Evolutionary conservation across 768 basidiomycete species (phyloP).

Genomic region (Suillus decipiens): DNA sequence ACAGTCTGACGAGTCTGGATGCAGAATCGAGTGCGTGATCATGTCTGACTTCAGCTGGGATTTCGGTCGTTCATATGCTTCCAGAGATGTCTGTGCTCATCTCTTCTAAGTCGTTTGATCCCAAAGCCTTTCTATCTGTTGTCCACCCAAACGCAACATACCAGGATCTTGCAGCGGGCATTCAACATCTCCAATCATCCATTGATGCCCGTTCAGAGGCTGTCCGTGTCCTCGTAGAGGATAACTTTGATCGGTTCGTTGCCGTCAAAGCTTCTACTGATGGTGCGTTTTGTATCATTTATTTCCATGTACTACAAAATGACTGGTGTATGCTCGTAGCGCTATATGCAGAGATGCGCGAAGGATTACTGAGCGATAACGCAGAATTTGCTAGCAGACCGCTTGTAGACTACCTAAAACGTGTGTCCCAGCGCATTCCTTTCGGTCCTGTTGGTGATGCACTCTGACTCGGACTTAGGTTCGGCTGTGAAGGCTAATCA

Average conservation of each 20-base stretch:
- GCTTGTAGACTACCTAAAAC: slow-evolving; percentile 81
- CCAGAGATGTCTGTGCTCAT: slow-evolving; percentile 81
- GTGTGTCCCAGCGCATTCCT: slow-evolving; percentile 42
- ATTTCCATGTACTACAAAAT: slow-evolving; percentile 8
- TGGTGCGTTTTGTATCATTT: slow-evolving; percentile 47
- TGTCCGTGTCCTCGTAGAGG: slow-evolving; percentile 92
- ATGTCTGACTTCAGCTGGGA: slow-evolving; percentile 15
- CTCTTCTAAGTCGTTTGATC: slow-evolving; percentile 93
- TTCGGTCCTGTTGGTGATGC: slow-evolving; percentile 11
- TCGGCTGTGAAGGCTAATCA: slow-evolving; percentile 93
- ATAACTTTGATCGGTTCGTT: slow-evolving; percentile 97
- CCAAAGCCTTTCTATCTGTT: slow-evolving; percentile 87
- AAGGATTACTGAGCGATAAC: slow-evolving; percentile 73
- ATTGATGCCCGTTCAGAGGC: slow-evolving; percentile 93
- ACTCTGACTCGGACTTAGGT: slow-evolving; percentile 44
- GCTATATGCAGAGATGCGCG: slow-evolving; percentile 90
- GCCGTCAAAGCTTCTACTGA: slow-evolving; percentile 97
- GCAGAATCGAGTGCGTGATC: slow-evolving; percentile 70
- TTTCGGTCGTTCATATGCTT: slow-evolving; percentile 14
- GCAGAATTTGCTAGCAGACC: slow-evolving; percentile 84
- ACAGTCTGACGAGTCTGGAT: slow-evolving; percentile 67
- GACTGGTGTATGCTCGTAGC: slow-evolving; percentile 46
- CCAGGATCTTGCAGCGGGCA: slow-evolving; percentile 83
- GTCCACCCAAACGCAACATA: slow-evolving; percentile 96
- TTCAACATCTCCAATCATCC: slow-evolving; percentile 68